These are phyloP conservation scores for Alnus rubra DNA, from an alignment of 306 rosid genomes.

Conservation along the genomic window DNA sequence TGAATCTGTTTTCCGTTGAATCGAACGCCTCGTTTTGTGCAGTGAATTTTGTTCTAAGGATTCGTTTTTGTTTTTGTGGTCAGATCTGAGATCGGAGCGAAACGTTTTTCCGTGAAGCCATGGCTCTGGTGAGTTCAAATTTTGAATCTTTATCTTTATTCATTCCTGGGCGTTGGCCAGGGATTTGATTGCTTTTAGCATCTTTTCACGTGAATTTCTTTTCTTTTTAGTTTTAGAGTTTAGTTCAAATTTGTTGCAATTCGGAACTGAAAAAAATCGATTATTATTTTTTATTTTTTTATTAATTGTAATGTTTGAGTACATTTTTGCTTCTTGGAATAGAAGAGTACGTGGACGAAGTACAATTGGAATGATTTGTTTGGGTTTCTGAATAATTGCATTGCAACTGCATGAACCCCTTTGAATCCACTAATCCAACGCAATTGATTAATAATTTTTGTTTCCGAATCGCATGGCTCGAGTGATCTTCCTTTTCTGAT, in stretches of 20 bases:
- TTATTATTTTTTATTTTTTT: too few species aligned
- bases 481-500: neutral
- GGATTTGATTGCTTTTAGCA: neutral
- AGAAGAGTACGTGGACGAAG: neutral
- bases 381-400: neutral
- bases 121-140: constrained; percentile 69
- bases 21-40: neutral
- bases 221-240: neutral
- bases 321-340: neutral
- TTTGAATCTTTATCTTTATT: neutral
- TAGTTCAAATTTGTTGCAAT: neutral
- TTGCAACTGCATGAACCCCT: neutral
- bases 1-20: neutral
- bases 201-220: neutral
- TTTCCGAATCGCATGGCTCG: neutral
- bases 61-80: neutral
- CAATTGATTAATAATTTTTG: neutral
- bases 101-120: constrained; percentile 31
- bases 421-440: neutral
- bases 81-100: constrained; percentile 55
- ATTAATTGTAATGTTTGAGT: neutral
- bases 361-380: neutral
- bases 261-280: neutral
- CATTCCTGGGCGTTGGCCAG: neutral
- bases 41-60: neutral